phyloP scores from a whole-genome alignment of 192 early-diverging fungal genomes.

The Linnemannia exigua region DNA sequence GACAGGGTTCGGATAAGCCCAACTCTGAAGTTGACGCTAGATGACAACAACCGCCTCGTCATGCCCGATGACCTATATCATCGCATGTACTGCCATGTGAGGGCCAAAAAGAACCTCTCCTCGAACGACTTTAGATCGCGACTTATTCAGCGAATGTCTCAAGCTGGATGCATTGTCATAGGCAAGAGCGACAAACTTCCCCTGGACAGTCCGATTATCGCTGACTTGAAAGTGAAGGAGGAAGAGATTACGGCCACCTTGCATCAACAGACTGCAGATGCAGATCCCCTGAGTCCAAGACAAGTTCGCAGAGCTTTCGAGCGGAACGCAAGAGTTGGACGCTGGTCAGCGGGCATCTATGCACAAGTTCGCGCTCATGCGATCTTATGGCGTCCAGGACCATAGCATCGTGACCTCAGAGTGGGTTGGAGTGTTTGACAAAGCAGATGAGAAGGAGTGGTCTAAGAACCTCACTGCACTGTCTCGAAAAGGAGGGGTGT shows the following conservation, averaged over 20 bases:
- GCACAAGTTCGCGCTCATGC: conserved; percentile 3
- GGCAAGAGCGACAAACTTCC: background rate
- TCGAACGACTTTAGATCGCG: conserved; percentile 8
- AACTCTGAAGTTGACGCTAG: background rate
- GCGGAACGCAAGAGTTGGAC: background rate
- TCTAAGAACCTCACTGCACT: background rate
- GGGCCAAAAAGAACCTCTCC: conserved; percentile 7
- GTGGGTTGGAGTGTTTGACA: conserved; percentile 1
- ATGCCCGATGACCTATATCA: background rate
- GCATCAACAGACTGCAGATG: conserved; percentile 5
- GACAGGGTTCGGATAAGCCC: too few species aligned
- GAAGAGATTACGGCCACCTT: background rate
- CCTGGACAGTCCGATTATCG: background rate
- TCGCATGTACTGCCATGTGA: conserved; percentile 1
- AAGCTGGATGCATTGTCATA: conserved; percentile 18
- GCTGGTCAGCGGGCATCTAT: background rate
- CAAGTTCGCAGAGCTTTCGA: background rate
- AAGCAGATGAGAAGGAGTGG: background rate
- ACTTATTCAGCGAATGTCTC: conserved; percentile 12
- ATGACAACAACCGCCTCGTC: background rate
- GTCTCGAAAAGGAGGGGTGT: background rate
- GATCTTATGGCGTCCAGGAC: background rate
- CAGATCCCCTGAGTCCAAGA: conserved; percentile 5
- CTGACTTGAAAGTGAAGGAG: background rate
- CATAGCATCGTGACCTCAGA: background rate